Conservation (phyloP, 2,329 filamentous ascomycete species). For the Xylariaceae sp. region DNA sequence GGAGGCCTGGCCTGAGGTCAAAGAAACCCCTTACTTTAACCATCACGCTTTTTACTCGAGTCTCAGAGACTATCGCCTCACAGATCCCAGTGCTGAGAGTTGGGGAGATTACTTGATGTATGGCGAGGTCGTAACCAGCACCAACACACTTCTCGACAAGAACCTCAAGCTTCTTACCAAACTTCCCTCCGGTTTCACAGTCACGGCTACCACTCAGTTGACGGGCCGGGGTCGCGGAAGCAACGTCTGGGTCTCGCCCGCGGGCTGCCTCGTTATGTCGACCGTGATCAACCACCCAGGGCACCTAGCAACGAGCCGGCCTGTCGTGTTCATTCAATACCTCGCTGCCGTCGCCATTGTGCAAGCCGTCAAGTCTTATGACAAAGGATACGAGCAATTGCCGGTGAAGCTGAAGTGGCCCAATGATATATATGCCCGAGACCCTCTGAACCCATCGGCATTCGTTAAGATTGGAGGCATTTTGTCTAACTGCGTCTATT, state of each 20-base stretch:
- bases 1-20: conserved; percentile 57
- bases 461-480: conserved; percentile 94
- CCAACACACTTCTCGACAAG: conserved; percentile 88
- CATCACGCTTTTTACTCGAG: conserved; percentile 73
- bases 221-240: conserved; percentile 81
- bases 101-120: conserved; percentile 82
- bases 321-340: conserved; percentile 92
- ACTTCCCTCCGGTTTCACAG: conserved; percentile 80
- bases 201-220: conserved; percentile 80
- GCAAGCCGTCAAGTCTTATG: conserved; percentile 76
- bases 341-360: conserved; percentile 83
- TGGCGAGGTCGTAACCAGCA: conserved; percentile 88
- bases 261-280: conserved; percentile 81
- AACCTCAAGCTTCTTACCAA: conserved; percentile 72
- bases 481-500: conserved; percentile 82
- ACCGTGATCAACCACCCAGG: conserved; percentile 80
- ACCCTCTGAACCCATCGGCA: conserved; percentile 48
- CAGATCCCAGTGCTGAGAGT: conserved; percentile 50
- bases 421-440: conserved; percentile 81
- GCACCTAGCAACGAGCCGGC: conserved; percentile 63
- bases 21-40: conserved; percentile 80
- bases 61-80: conserved; percentile 59
- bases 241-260: conserved; percentile 92
- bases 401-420: conserved; percentile 94
- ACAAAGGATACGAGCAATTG: conserved; percentile 64